phyloP scores from a whole-genome alignment of 2,329 filamentous ascomycete species.

The Pleomassaria siparia region DNA sequence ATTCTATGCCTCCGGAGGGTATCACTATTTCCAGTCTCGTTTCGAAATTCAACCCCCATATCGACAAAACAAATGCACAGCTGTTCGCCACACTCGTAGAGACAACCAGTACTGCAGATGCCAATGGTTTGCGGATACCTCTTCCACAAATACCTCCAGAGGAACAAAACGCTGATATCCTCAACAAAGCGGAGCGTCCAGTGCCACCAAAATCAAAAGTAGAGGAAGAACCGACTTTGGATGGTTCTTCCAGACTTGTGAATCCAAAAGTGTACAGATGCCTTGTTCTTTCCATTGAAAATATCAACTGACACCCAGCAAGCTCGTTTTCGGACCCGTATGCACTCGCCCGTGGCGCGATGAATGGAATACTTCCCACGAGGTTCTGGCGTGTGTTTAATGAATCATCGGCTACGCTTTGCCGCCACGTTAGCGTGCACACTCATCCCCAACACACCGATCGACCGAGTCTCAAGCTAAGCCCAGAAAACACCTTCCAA shows the following conservation, averaged over 20 bases:
- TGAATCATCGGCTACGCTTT: constrained; percentile 16
- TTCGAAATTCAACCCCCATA: neutral
- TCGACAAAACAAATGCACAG: neutral
- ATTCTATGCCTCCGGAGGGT: neutral
- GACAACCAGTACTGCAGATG: neutral
- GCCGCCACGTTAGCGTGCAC: constrained; percentile 11
- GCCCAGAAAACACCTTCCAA: constrained; percentile 16
- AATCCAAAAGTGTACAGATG: neutral
- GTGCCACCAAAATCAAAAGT: neutral
- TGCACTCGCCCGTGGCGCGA: no score
- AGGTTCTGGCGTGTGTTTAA: constrained; percentile 13
- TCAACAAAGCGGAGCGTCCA: neutral
- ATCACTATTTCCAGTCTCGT: neutral
- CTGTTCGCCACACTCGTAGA: neutral
- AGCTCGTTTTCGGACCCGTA: no score
- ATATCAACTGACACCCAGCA: neutral
- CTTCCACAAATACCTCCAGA: neutral
- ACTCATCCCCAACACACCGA: constrained; percentile 14
- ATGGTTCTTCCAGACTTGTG: neutral
- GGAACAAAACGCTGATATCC: neutral
- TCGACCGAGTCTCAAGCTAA: constrained; percentile 5
- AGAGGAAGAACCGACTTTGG: neutral
- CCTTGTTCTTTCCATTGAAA: neutral
- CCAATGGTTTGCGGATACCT: neutral
- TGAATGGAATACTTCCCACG: constrained; percentile 5